Evolutionary conservation across 306 rosid species (phyloP), one percentile per base, ranked within the genome.

Genomic region (Abrus precatorius): DNA sequence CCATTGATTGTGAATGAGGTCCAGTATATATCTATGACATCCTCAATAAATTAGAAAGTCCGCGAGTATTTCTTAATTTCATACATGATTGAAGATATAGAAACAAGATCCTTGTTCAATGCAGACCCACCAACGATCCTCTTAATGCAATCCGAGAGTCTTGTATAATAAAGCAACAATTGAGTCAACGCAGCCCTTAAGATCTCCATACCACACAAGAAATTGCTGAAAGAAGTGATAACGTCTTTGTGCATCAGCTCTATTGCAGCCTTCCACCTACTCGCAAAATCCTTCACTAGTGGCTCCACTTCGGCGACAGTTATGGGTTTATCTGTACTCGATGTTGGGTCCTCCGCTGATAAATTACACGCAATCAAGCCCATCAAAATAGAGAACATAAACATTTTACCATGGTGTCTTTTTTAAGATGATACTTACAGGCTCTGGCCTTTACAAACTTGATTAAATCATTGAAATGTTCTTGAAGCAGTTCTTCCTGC

Each of bases 241-340:
- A 95, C 99, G 78, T 95, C 99, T 86, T 93, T 95, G 89, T 95
- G 99, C 99, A 95, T 95, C 87, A 95, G 83, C 87, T 95, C 99
- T 45, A 95, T 95, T 9, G 99, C 97, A 57, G 91, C 94, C 87
- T 95, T 95, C 99, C 99, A 95, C 84, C 99, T 88, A 64, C 92
- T 88, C 12, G 90, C 99, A 78, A 95, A 95, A 85, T 95, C 99
- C 88, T 95, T 95, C 76, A 95, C 97, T 0, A 95, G 95, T 13
- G 97, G 98, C 89, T 95, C 97, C 10, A 93, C 95, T 85, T 95
- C 99, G 0, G 88, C 85, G 20, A 90, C 82, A 0, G 97, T 80
- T 71, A 90, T 84, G 7, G 99, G 94, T 75, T 87, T 91, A 76
- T 91, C 97, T 0, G 89, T 83, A 80, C 72, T 87, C 7, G 91